Conservation (phyloP, 2,329 filamentous ascomycete genomes). For the Tetracladium maxilliforme region DNA sequence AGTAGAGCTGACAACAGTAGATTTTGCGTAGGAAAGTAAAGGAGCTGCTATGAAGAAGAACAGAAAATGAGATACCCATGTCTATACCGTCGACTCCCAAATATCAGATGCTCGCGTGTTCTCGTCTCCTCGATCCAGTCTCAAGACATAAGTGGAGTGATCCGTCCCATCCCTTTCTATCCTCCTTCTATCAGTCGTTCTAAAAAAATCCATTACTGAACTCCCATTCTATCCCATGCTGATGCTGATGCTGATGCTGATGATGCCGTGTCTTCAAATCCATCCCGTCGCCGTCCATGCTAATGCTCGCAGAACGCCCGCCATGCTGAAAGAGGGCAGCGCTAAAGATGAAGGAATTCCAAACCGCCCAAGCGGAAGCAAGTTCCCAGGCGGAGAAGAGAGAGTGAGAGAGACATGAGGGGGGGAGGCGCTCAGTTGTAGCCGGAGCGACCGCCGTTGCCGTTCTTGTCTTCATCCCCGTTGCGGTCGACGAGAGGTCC, state of each 20-base stretch:
- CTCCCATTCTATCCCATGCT: background rate
- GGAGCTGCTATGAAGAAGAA: constrained; percentile 6
- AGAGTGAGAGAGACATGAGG: constrained; percentile 5
- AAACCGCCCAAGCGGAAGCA: too few relatives aligned
- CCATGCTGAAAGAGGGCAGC: too few relatives aligned
- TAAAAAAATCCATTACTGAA: background rate
- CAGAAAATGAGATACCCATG: constrained; percentile 3
- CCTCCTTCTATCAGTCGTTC: background rate
- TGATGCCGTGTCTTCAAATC: background rate
- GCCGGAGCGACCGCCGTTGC: constrained; percentile 9
- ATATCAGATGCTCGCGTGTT: too few relatives aligned
- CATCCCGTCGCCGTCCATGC: background rate
- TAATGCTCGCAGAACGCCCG: background rate
- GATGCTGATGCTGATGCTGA: background rate
- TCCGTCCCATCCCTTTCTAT: background rate
- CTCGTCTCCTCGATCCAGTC: too few relatives aligned
- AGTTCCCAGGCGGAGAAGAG: background rate
- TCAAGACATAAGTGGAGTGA: background rate
- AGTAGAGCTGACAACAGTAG: constrained; percentile 16
- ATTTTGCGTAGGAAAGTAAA: constrained; percentile 40
- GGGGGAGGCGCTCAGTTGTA: constrained; percentile 21
- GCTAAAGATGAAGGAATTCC: too few relatives aligned
- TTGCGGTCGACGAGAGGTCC: too few relatives aligned
- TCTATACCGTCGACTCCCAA: too few relatives aligned
- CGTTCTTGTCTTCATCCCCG: constrained; percentile 19